Percentiles rank a stretch among this genome's conserved stretches.
These are phyloP conservation scores for Phellinidium pouzarii DNA, from an alignment of 1,284 basidiomycete species.

Conservation along the genomic window DNA sequence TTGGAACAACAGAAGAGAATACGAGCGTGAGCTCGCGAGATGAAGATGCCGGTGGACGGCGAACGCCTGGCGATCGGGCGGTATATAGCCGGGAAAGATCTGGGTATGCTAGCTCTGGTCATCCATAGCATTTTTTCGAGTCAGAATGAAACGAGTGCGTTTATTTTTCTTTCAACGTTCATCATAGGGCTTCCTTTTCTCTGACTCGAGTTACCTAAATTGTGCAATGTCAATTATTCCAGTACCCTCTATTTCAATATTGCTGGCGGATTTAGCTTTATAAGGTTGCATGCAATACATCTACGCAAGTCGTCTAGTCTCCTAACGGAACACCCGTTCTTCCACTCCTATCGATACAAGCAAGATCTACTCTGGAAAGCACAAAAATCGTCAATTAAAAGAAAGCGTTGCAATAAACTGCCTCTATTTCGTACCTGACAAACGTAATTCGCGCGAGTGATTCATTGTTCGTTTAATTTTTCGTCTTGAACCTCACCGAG, in stretches of 20 bases:
- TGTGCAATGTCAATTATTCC: constrained; percentile 1
- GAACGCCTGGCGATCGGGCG: constrained; percentile 5
- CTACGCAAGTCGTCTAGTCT: not conserved
- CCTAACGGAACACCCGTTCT: too few relatives aligned
- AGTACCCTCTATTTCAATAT: not conserved
- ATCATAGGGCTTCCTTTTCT: not conserved
- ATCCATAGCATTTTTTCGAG: not conserved
- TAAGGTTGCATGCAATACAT: not conserved
- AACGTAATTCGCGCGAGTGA: too few relatives aligned
- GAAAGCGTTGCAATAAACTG: too few relatives aligned
- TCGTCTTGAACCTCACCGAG: not conserved
- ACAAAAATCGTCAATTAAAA: too few relatives aligned
- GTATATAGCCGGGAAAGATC: constrained; percentile 11
- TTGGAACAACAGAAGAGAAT: constrained; percentile 20
- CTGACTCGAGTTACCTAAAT: not conserved
- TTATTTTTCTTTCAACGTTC: not conserved
- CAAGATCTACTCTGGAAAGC: too few relatives aligned
- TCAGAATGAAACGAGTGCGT: not conserved
- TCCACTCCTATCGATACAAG: too few relatives aligned
- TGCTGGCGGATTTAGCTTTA: not conserved
- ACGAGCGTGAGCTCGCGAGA: constrained; percentile 21
- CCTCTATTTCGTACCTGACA: too few relatives aligned
- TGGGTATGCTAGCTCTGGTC: constrained; percentile 11
- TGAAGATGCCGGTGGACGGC: constrained; percentile 15
- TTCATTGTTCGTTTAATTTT: not conserved